Conservation (phyloP, 495 filamentous ascomycete species). For the Neurospora sp. region DNA sequence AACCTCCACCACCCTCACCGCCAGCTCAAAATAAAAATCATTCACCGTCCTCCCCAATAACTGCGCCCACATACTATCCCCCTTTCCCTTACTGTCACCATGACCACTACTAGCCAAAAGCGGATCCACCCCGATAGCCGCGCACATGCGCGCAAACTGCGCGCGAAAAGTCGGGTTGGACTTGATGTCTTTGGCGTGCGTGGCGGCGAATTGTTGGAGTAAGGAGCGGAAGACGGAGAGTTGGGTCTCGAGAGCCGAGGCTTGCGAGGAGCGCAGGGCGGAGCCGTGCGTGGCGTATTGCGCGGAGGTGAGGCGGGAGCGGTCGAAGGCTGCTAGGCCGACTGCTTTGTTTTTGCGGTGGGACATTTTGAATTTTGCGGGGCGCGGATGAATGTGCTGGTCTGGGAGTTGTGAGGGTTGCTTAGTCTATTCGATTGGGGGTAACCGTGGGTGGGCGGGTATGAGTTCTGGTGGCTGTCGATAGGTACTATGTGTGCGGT, state of each 20-base stretch:
- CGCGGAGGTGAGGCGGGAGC: conserved; percentile 65
- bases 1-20: conserved; percentile 85
- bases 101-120: conserved; percentile 54
- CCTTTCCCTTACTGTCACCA: conserved; percentile 30
- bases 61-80: conserved; percentile 80
- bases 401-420: neutral
- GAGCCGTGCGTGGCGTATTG: conserved; percentile 85
- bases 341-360: conserved; percentile 51
- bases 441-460: neutral
- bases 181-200: conserved; percentile 88
- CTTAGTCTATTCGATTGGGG: neutral
- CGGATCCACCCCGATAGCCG: conserved; percentile 92
- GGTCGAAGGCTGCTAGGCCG: conserved; percentile 84
- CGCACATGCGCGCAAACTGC: conserved; percentile 97
- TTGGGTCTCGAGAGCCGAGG: conserved; percentile 76
- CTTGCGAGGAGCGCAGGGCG: conserved; percentile 69
- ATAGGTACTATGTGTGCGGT: neutral
- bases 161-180: conserved; percentile 90
- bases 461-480: neutral
- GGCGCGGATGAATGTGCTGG: neutral
- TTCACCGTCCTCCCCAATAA: conserved; percentile 79
- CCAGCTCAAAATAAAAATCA: conserved; percentile 97
- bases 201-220: conserved; percentile 86
- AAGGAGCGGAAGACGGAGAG: conserved; percentile 91
- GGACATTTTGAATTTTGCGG: conserved; percentile 29